phyloP scores from a whole-genome alignment of 148 eudicot genomes.

The Simmondsia chinensis region DNA sequence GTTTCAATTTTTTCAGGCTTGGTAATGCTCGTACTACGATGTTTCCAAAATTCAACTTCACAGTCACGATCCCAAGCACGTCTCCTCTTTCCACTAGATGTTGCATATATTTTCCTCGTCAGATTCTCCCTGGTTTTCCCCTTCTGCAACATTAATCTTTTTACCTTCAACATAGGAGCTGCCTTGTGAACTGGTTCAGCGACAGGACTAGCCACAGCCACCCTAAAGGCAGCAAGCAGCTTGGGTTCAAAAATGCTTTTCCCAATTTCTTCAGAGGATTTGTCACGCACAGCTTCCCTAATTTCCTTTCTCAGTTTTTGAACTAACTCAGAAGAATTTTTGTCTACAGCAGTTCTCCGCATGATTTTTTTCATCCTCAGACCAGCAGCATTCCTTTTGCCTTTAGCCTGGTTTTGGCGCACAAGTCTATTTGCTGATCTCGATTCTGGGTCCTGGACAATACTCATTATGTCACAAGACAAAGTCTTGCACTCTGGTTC shows the following conservation, averaged over 20 bases:
- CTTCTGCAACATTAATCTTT: slow-evolving; percentile 61
- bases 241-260: slow-evolving; percentile 62
- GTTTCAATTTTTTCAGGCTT: slow-evolving; percentile 81
- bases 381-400: slow-evolving; percentile 46
- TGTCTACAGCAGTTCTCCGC: slow-evolving; percentile 61
- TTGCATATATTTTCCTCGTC: slow-evolving; percentile 80
- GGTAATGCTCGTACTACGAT: slow-evolving; percentile 55
- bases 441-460: slow-evolving; percentile 48
- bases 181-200: slow-evolving; percentile 46
- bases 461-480: slow-evolving; percentile 49
- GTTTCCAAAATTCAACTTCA: slow-evolving; percentile 94
- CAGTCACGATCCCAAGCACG: slow-evolving; percentile 87
- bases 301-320: slow-evolving; percentile 71
- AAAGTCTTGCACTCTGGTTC: slow-evolving; percentile 18
- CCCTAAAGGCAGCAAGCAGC: slow-evolving; percentile 85
- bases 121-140: slow-evolving; percentile 87
- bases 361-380: slow-evolving; percentile 75
- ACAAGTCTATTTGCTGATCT: slow-evolving; percentile 22
- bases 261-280: slow-evolving; percentile 46
- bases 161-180: slow-evolving; percentile 49
- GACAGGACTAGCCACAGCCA: slow-evolving; percentile 53
- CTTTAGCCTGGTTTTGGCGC: slow-evolving; percentile 18
- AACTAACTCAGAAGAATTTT: slow-evolving; percentile 58
- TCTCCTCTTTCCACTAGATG: slow-evolving; percentile 57
- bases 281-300: slow-evolving; percentile 69